Conservation (phyloP, 1,284 basidiomycete genomes). For the Rhodotorula sp. region DNA sequence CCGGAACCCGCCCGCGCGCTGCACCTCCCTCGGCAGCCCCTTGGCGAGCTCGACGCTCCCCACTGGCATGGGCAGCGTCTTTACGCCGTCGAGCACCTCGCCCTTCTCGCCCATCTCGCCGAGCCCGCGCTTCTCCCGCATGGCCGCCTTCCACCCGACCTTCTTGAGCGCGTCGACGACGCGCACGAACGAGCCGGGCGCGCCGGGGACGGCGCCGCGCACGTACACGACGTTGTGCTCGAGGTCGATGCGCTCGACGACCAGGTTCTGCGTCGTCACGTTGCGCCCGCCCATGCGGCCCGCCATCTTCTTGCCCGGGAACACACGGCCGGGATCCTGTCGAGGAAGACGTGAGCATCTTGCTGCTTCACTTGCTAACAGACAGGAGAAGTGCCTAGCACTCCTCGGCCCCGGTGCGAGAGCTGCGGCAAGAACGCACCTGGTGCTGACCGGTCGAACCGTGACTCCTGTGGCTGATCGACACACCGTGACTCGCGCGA, state of each 20-base stretch:
- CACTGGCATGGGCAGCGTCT: constrained; percentile 85
- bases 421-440: constrained; percentile 55
- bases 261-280: constrained; percentile 60
- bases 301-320: constrained; percentile 90
- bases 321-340: constrained; percentile 45
- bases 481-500: constrained; percentile 93
- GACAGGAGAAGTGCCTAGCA: too few relatives aligned
- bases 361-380: too few relatives aligned
- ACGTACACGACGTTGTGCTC: constrained; percentile 91
- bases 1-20: constrained; percentile 11
- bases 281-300: constrained; percentile 86
- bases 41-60: constrained; percentile 77
- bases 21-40: constrained; percentile 45
- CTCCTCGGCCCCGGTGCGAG: not conserved
- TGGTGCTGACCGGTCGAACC: constrained; percentile 95
- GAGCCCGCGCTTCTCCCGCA: constrained; percentile 50
- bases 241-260: constrained; percentile 51
- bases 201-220: constrained; percentile 60
- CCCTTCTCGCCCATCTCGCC: constrained; percentile 11
- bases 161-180: constrained; percentile 85
- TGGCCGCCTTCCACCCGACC: constrained; percentile 62
- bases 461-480: constrained; percentile 86
- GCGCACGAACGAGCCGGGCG: constrained; percentile 55
- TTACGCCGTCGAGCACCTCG: constrained; percentile 71
- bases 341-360: not conserved